These are phyloP conservation scores for Populus hybrid DNA, from an alignment of 441 rosid genomes.

Conservation along the genomic window DNA sequence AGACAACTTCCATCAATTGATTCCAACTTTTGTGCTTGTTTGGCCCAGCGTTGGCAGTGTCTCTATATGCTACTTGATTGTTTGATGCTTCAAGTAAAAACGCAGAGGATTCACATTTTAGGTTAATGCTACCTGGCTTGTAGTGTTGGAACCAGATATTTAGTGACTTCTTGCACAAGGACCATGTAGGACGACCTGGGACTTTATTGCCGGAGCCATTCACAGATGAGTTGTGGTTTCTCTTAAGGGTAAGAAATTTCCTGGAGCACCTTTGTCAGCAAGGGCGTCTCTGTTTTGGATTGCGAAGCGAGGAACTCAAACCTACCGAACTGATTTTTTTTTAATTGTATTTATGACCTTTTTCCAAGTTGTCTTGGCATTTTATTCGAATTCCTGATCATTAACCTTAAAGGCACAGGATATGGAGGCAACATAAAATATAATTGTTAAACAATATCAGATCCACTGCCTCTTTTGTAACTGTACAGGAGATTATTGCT, in stretches of 20 bases:
- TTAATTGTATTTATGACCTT: background rate
- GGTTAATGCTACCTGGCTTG: constrained; percentile 7
- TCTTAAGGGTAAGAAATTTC: background rate
- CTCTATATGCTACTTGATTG: constrained; percentile 3
- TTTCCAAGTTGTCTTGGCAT: background rate
- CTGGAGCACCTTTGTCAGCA: constrained; percentile 17
- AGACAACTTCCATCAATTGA: constrained; percentile 28
- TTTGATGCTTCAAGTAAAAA: constrained; percentile 9
- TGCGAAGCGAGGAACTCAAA: constrained; percentile 37
- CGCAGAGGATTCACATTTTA: constrained; percentile 1
- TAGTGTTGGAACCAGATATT: constrained; percentile 31
- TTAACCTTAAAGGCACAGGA: background rate
- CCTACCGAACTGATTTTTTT: constrained; percentile 10
- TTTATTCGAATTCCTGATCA: background rate
- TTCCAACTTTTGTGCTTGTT: constrained; percentile 32
- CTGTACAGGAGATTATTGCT: constrained; percentile 41
- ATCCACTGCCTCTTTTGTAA: constrained; percentile 28
- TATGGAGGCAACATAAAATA: constrained; percentile 8
- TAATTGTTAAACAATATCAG: constrained; percentile 29
- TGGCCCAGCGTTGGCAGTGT: constrained; percentile 18
- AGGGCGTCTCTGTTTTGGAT: constrained; percentile 36
- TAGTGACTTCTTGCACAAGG: constrained; percentile 36
- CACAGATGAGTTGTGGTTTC: background rate
- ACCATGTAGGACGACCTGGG: constrained; percentile 38
- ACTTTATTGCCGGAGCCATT: constrained; percentile 17